These are phyloP conservation scores for Sonneratia alba DNA, from an alignment of 345 rosid genomes.

Conservation along the genomic window DNA sequence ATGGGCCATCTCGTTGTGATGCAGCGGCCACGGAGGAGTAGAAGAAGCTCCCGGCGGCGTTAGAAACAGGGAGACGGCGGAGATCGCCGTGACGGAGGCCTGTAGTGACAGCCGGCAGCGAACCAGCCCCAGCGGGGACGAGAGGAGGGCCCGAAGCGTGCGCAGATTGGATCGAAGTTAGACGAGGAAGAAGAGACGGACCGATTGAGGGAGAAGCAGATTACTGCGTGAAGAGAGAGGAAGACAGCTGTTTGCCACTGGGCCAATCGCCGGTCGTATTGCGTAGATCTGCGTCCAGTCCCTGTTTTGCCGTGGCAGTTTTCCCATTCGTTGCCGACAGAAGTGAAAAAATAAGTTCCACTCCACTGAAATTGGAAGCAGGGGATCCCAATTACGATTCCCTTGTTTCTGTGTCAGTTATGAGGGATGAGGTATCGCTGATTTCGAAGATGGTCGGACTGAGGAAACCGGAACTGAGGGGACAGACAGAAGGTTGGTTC, in stretches of 20 bases:
- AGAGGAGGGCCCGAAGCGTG: constrained; percentile 31
- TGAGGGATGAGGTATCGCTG: too few relatives aligned
- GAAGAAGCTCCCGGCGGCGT: constrained; percentile 75
- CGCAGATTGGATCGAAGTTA: constrained; percentile 62
- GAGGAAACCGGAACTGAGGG: too few relatives aligned
- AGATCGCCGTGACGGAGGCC: constrained; percentile 65
- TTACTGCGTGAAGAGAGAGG: constrained; percentile 52
- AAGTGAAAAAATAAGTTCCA: too few relatives aligned
- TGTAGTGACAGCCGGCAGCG: constrained; percentile 61
- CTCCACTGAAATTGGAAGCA: too few relatives aligned
- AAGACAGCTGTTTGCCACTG: constrained; percentile 81
- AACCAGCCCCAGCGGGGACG: constrained; percentile 47
- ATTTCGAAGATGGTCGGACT: too few relatives aligned
- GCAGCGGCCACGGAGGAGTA: constrained; percentile 66
- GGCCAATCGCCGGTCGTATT: too few relatives aligned
- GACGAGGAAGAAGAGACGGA: constrained; percentile 53
- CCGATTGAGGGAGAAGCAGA: constrained; percentile 53
- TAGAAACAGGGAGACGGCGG: constrained; percentile 66
- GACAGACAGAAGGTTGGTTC: too few relatives aligned
- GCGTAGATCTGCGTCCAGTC: constrained; percentile 98
- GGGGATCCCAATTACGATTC: too few relatives aligned
- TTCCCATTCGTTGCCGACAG: neutral
- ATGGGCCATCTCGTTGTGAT: constrained; percentile 87
- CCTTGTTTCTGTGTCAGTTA: too few relatives aligned
- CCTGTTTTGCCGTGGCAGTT: constrained; percentile 16